Evolutionary conservation across 2,329 filamentous ascomycete species (phyloP).

Genomic region (Aspergillus sp.): DNA sequence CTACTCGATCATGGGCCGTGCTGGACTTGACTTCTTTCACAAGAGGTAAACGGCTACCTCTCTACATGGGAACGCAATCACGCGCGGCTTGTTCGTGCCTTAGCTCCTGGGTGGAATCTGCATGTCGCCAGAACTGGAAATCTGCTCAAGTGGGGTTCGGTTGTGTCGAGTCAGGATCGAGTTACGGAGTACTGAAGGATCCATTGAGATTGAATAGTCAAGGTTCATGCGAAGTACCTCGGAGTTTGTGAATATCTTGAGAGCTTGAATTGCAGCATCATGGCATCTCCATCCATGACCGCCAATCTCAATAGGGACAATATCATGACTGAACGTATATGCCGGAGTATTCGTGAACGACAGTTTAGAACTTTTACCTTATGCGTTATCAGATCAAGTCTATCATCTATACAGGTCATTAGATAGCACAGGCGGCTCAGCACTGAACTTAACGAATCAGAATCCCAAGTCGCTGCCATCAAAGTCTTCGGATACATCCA

Average conservation of each 20-base stretch:
- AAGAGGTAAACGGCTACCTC: not conserved
- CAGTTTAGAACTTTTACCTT: not conserved
- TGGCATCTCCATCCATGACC: not conserved
- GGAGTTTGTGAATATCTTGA: not conserved
- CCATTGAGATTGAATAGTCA: not conserved
- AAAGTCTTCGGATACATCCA: slow-evolving; percentile 38
- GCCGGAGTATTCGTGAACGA: not conserved
- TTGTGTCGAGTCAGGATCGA: not conserved
- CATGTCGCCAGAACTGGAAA: slow-evolving; percentile 30
- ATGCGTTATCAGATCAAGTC: slow-evolving; percentile 8
- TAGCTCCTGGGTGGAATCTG: slow-evolving; percentile 19
- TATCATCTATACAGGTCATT: slow-evolving; percentile 13
- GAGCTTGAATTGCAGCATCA: not conserved
- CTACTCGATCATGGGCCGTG: not conserved
- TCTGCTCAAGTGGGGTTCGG: slow-evolving; percentile 23
- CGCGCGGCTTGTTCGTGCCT: not conserved
- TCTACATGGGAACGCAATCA: not conserved
- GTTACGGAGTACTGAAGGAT: not conserved
- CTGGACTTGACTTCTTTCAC: not conserved
- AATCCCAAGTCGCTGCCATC: slow-evolving; percentile 15
- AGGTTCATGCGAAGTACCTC: not conserved
- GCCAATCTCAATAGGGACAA: not conserved
- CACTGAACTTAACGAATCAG: not conserved
- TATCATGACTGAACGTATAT: not conserved
- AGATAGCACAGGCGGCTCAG: slow-evolving; percentile 8